Evolutionary conservation across 2,329 filamentous ascomycete genomes (phyloP), one percentile per base, ranked within the genome.

Genomic region (Beauveria medogensis): DNA sequence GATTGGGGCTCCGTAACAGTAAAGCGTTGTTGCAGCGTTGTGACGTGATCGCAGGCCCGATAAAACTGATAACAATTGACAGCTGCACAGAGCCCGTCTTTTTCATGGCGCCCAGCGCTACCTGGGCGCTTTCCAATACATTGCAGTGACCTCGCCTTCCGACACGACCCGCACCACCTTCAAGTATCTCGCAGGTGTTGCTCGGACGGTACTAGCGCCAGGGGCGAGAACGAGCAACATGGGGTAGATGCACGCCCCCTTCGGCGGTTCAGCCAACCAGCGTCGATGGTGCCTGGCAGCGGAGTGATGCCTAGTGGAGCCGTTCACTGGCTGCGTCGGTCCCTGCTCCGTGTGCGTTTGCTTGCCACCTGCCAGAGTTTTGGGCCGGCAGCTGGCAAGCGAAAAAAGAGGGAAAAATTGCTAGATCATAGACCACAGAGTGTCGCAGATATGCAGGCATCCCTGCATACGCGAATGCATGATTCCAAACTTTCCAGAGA

Each of bases 121-220:
- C 37, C 53, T 43, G 22, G 43, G 26, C 41, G 28, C 26, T 22
- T 26, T 12, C 41, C 10, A 37, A 30, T 59, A 53, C 56, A 44
- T 44, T 8, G 6, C 18, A 44, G 48, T 34, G 40, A 59, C 56
- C 26, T 59, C 8, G 5, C 9, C 30, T 18, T 20, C n/a, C 7
- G 7, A 8, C n/a, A 20, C 7, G 41, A 43, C 9, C 3, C n/a
- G 50, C 28, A 14, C 40, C 28, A 26, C 5, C 7, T 7, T n/a
- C 34, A 52, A 34, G 56, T 59, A 52, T 2, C 37, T 44, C 56
- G 18, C 16, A 37, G 26, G 57, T 54, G 8, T 26, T 59, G n/a
- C 57, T 40, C 20, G 40, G 40, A 53, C 28, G 9, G 57, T 46
- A 55, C 60, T 62, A 62, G 60, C 55, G 60, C 60, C 60, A 62